phyloP scores from a whole-genome alignment of 1,284 basidiomycete species.

The Ceratobasidium sp. region DNA sequence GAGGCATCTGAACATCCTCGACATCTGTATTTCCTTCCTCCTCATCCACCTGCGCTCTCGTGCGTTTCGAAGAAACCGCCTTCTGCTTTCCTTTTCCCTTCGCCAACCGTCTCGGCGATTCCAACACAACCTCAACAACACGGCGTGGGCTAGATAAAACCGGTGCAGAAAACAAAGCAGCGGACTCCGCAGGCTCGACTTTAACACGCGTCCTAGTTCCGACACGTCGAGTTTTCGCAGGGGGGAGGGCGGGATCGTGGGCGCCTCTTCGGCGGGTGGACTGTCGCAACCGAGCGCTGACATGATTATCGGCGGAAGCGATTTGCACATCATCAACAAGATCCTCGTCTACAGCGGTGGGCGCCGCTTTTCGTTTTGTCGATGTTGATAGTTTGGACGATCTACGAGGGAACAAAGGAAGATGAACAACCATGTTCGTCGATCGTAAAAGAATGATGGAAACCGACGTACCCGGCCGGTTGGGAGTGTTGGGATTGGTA shows the following conservation, averaged over 20 bases:
- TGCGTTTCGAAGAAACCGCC: not conserved
- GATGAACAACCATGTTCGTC: not conserved
- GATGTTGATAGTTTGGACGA: conserved; percentile 31
- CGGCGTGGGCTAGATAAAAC: conserved; percentile 15
- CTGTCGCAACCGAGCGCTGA: conserved; percentile 25
- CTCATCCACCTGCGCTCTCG: too few species aligned
- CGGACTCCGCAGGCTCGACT: conserved; percentile 3
- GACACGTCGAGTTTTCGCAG: conserved; percentile 18
- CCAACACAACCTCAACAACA: conserved; percentile 38
- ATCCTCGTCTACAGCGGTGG: not conserved
- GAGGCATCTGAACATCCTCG: too few species aligned
- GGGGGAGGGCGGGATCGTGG: conserved; percentile 3
- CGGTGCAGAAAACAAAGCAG: not conserved
- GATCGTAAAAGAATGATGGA: not conserved
- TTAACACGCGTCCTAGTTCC: conserved; percentile 18
- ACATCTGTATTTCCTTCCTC: too few species aligned
- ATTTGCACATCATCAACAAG: conserved; percentile 16
- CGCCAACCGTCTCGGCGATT: not conserved
- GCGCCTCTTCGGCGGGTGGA: conserved; percentile 34
- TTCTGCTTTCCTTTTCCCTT: conserved; percentile 28
- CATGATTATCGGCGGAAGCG: conserved; percentile 14
- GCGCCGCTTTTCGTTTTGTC: conserved; percentile 33
- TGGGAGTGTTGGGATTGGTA: not conserved
- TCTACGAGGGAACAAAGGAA: not conserved
- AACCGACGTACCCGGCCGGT: conserved; percentile 14